These are phyloP conservation scores for Senecio squalidus DNA, from an alignment of 140 eudicot genomes.

Conservation along the genomic window DNA sequence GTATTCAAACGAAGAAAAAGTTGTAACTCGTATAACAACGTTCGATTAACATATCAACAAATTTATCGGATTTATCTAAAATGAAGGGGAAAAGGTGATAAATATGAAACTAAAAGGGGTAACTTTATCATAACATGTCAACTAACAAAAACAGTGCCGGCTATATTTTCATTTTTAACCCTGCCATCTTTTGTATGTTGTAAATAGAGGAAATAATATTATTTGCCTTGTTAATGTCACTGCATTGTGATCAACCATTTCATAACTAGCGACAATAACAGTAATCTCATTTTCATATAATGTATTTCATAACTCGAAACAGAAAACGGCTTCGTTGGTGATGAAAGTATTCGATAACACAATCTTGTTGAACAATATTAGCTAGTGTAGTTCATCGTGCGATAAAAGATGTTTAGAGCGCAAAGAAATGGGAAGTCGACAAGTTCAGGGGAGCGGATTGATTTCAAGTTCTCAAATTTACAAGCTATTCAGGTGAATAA, in stretches of 20 bases:
- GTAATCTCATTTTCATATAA: not conserved
- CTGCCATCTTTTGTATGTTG: constrained; percentile 3
- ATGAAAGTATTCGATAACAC: constrained; percentile 1
- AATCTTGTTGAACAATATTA: constrained; percentile 3
- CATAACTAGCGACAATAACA: constrained; percentile 10
- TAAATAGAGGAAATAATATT: constrained; percentile 13
- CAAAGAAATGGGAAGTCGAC: constrained; percentile 50
- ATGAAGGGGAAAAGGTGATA: not conserved
- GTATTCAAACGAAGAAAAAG: not conserved
- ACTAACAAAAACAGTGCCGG: constrained; percentile 9
- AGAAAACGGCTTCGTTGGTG: constrained; percentile 14
- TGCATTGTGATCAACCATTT: constrained; percentile 30
- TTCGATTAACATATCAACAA: not conserved
- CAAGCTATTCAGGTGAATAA: constrained; percentile 75
- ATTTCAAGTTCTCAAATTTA: constrained; percentile 71
- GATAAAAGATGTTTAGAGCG: constrained; percentile 44
- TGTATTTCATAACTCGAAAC: not conserved
- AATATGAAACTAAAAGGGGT: constrained; percentile 16
- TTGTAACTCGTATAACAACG: not conserved
- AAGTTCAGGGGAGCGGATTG: constrained; percentile 49
- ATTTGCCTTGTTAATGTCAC: constrained; percentile 37
- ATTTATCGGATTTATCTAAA: not conserved
- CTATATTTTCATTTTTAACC: not conserved
- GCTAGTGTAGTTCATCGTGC: not conserved
- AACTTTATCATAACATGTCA: constrained; percentile 4